Percentiles rank a stretch among this genome's conserved stretches.
phyloP scores from a whole-genome alignment of 805 yeast genomes.

The Komagataella mondaviorum region DNA sequence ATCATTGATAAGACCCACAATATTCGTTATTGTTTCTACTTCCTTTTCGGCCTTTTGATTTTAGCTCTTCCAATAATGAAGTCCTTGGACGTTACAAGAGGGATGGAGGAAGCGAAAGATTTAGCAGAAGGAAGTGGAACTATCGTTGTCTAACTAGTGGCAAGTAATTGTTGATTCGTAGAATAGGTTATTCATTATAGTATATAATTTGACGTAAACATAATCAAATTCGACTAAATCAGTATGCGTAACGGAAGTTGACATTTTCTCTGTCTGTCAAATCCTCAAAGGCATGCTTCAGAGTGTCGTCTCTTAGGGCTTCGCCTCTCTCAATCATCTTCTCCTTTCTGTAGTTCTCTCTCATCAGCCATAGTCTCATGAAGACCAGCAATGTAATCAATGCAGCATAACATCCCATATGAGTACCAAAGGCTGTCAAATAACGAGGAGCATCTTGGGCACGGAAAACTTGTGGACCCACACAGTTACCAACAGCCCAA shows the following conservation, averaged over 20 bases:
- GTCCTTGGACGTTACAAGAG: constrained; percentile 46
- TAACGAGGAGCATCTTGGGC: constrained; percentile 12
- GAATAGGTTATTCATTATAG: not conserved
- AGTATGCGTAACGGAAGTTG: constrained; percentile 27
- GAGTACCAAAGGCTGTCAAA: constrained; percentile 26
- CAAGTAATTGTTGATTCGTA: not conserved
- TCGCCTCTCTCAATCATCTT: constrained; percentile 9
- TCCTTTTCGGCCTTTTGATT: constrained; percentile 38
- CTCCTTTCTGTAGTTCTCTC: constrained; percentile 8
- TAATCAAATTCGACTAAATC: constrained; percentile 9
- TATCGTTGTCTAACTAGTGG: not conserved
- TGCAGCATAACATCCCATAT: constrained; percentile 25
- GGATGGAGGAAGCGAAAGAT: constrained; percentile 16
- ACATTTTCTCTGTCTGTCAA: constrained; percentile 39
- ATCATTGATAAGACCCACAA: constrained; percentile 64
- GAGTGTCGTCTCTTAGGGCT: constrained; percentile 9
- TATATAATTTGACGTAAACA: not conserved
- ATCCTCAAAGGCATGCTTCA: constrained; percentile 17
- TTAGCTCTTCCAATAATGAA: constrained; percentile 43
- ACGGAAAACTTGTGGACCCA: constrained; percentile 12
- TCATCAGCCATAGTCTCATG: constrained; percentile 10
- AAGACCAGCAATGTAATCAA: constrained; percentile 13
- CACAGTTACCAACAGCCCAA: constrained; percentile 13
- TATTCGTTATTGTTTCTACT: constrained; percentile 59
- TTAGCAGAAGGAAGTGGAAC: not conserved